Evolutionary conservation across 257 asterid genomes (phyloP), one percentile per base, ranked within the genome.

Genomic region (Plantago ovata): DNA sequence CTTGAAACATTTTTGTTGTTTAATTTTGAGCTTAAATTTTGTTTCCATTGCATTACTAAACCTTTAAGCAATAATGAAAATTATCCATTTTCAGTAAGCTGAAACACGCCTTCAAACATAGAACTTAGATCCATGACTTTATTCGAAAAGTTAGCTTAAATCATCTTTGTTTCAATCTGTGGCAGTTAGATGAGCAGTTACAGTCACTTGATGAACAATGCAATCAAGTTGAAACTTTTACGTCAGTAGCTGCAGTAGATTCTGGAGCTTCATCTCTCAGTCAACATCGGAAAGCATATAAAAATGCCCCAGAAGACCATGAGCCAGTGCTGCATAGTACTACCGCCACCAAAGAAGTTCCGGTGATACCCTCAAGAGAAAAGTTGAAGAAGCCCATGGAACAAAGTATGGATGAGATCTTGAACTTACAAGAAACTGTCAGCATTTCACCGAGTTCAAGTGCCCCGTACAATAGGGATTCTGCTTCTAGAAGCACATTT

Each of bases 141-240:
- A 28, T 24, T 5, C 7, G 36, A 8, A 28, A 28, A 28, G 4
- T 28, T 28, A 28, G 36, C 36, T 3, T 28, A 3, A 28, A 3
- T 28, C 2, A 28, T 28, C 36, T 2, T 28, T 28, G 32, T 66
- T 60, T 71, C 38, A 32, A 42, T 9, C 24, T 55, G 63, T 63
- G 39, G 48, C 86, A 85, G 94, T 56, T 71, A 61, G 69, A 63
- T 21, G 81, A 79, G 44, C 76, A 62, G 55, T 58, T 49, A 43
- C 72, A 68, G 53, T 48, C 61, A 32, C 11, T 22, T 45, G 59
- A 51, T n/a, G 76, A 62, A 69, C 70, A 72, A 24, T 50, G 62
- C 24, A 72, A 73, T 32, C 13, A 57, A 40, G 47, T 63, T 65
- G 45, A 63, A 62, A 59, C 60, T 44, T 7, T 40, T 60, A 48